phyloP scores from a whole-genome alignment of 768 basidiomycete genomes.

The Leccinum disarticulatum region DNA sequence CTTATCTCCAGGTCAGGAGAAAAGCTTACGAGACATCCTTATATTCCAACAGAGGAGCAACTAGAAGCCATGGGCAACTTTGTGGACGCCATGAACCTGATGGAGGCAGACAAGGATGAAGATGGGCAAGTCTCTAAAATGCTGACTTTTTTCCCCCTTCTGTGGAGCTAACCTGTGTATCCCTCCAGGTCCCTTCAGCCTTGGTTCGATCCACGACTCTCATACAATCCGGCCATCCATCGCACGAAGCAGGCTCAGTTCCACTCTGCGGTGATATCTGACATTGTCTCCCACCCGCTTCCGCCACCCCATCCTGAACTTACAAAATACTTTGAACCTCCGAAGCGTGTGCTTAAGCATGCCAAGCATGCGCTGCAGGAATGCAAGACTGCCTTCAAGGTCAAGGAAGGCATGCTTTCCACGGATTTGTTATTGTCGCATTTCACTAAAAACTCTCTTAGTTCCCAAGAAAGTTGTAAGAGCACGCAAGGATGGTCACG shows the following conservation, averaged over 20 bases:
- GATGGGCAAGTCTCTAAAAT: constrained; percentile 52
- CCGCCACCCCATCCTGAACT: constrained; percentile 86
- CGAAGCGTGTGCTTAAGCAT: constrained; percentile 62
- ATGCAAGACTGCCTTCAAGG: constrained; percentile 66
- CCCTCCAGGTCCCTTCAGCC: constrained; percentile 51
- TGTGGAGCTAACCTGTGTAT: constrained; percentile 2
- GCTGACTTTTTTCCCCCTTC: not conserved
- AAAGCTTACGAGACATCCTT: constrained; percentile 70
- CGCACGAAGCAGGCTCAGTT: constrained; percentile 92
- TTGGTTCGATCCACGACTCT: constrained; percentile 77
- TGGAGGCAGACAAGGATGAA: constrained; percentile 72
- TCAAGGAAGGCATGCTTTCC: constrained; percentile 64
- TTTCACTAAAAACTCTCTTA: constrained; percentile 26
- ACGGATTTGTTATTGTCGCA: not conserved
- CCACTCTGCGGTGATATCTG: constrained; percentile 76
- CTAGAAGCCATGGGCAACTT: constrained; percentile 81
- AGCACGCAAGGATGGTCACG: constrained; percentile 61
- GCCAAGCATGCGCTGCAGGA: constrained; percentile 55
- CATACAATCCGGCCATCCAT: constrained; percentile 90
- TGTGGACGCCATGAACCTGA: constrained; percentile 88
- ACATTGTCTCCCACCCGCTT: constrained; percentile 72
- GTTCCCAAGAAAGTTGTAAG: constrained; percentile 63
- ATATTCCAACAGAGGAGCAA: constrained; percentile 78
- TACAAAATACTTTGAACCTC: constrained; percentile 80
- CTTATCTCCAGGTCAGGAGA: constrained; percentile 78